These are phyloP conservation scores for Aspergillus indologenus DNA, from an alignment of 495 filamentous ascomycete species.

Conservation along the genomic window DNA sequence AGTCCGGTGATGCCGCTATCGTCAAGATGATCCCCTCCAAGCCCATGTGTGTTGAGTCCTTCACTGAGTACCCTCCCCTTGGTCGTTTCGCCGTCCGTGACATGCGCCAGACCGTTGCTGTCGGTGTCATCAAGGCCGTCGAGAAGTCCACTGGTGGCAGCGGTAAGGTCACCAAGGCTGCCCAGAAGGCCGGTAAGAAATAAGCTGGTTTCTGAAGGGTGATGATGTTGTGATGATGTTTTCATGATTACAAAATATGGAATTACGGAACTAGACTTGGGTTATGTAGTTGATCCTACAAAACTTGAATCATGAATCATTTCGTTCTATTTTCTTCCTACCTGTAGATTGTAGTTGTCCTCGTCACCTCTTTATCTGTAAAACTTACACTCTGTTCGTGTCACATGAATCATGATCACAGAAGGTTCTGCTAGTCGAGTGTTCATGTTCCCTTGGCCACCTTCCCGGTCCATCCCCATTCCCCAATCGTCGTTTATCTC, in stretches of 20 bases:
- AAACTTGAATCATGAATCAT: conserved; percentile 15
- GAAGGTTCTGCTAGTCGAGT: no score
- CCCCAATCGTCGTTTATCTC: no score
- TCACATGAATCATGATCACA: no score
- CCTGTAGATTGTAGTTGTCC: background rate
- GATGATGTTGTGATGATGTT: conserved; percentile 16
- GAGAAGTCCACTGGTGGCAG: conserved; percentile 65
- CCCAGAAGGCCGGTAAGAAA: conserved; percentile 67
- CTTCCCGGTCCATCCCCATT: no score
- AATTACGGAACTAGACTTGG: conserved; percentile 17
- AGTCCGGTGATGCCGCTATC: conserved; percentile 99
- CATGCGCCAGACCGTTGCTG: conserved; percentile 86
- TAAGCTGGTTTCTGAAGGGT: conserved; percentile 32
- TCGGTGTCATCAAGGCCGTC: conserved; percentile 93
- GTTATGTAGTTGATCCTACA: conserved; percentile 18
- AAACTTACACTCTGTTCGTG: no score
- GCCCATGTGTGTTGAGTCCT: conserved; percentile 99
- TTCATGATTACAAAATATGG: conserved; percentile 19
- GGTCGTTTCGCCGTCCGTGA: conserved; percentile 98
- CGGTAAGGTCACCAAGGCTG: conserved; percentile 77
- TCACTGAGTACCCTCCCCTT: conserved; percentile 98
- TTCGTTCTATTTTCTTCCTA: conserved; percentile 2
- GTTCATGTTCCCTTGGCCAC: no score
- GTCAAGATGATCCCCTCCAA: conserved; percentile 99
- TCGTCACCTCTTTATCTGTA: no score